Base-by-base conservation (phyloP, 495 filamentous ascomycete genomes). In the Chlorociboria aeruginascens region DNA sequence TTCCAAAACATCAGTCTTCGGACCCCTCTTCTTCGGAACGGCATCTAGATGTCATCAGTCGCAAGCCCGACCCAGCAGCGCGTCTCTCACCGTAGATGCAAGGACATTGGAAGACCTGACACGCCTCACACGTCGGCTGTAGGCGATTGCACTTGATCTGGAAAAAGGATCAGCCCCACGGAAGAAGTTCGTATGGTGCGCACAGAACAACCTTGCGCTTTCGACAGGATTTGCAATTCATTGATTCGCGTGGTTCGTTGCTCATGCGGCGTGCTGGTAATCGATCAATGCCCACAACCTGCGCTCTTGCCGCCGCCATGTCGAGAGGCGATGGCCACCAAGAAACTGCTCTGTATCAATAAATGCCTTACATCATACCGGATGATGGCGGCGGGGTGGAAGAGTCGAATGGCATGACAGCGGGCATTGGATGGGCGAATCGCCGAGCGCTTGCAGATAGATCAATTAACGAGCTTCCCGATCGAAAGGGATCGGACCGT, bases 191-290 rank as follows among this genome's bases (percentile, higher is more conserved):
- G 45, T 61, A 7, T 16, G 20, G 2, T 25, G 8, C 1, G 14
- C 11, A 7, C 43, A 2, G 43, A 87, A 85, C 72, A 49, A 56
- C 56, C 56, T 93, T 93, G 58, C 86, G 74, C 63, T 89, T 93
- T 53, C 86, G 79, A 70, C 86, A 93, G 17, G 83, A 88, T 62
- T 93, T 90, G 77, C 86, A 93, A 63, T 93, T 93, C 86, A 93
- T 93, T 14, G 85, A 82, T 68, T 90, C 85, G 54, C 85, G 80
- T 17, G 82, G 84, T 58, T 89, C 84, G 58, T 76, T 77, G 67
- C 74, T 79, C 66, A 77, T 69, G 39, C 83, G 79, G 45, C 85
- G 79, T 48, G 50, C 53, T 31, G 85, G 82, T 54, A 93, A 67
- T 55, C 86, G 78, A 65, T 88, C 85, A 64, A 92, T 92, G 64